These are phyloP conservation scores for Conticribra weissflogii DNA, from an alignment of 108 stramenopile genomes.

Conservation along the genomic window DNA sequence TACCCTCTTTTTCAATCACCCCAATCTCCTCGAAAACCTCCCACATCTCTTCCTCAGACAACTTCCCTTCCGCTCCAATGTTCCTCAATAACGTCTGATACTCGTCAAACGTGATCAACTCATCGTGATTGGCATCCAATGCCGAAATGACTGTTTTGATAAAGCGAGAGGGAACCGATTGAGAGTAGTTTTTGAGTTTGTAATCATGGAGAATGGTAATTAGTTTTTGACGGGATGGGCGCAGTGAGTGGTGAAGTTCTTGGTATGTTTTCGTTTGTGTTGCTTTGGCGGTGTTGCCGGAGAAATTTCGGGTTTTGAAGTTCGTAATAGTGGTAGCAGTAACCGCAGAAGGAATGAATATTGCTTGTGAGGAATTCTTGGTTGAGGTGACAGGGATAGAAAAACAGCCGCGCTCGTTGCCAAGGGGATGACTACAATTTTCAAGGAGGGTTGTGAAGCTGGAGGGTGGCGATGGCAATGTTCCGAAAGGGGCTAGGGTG, in stretches of 20 bases:
- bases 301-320: background rate
- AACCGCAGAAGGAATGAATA: background rate
- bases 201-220: slow-evolving; percentile 28
- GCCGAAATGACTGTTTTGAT: slow-evolving; percentile 27
- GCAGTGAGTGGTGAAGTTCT: background rate
- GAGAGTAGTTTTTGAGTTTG: slow-evolving; percentile 17
- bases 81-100: slow-evolving; percentile 28
- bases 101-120: slow-evolving; percentile 29
- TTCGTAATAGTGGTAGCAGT: background rate
- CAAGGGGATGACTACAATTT: too few species aligned
- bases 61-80: slow-evolving; percentile 34
- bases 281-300: background rate
- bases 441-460: too few species aligned
- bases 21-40: slow-evolving; percentile 40
- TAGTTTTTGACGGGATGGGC: slow-evolving; percentile 24
- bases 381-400: too few species aligned
- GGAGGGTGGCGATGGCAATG: too few species aligned
- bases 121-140: slow-evolving; percentile 31
- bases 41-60: slow-evolving; percentile 26
- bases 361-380: too few species aligned
- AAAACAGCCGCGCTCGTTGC: too few species aligned
- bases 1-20: slow-evolving; percentile 18
- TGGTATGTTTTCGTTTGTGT: background rate
- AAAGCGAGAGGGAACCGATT: slow-evolving; percentile 27
- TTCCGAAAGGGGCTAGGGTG: too few species aligned